Evolutionary conservation across 2,329 filamentous ascomycete genomes (phyloP), one percentile per base, ranked within the genome.

Genomic region (Conoideocrella luteorostrata): DNA sequence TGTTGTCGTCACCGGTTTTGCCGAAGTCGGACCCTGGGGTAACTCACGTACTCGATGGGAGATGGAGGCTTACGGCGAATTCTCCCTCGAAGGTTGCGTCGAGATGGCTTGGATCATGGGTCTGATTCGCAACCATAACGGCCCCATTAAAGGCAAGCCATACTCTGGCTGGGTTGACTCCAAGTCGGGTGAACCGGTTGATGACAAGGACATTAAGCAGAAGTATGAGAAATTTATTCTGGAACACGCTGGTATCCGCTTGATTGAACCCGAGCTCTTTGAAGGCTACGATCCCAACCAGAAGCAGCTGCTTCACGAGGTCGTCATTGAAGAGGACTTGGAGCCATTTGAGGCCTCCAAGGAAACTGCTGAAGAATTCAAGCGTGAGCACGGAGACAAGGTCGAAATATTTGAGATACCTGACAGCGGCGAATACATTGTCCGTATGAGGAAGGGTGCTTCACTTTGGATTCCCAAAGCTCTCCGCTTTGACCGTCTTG

Each of bases 101-200:
- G 93, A 98, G 69, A 98, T 98, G 93, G 90, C 93, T 24, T 98
- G 93, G 93, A 88, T 98, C 66, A 98, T 97, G 91, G 93, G 93
- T 60, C 81, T 97, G 47, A 97, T 98, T 73, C 96, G 91, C 77
- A 95, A 98, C 67, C 88, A 95, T 74, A 97, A 97, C 56, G 93
- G 93, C 15, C 83, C 84, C 24, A 80, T 98, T 64, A 98, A 98
- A 74, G 93, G 93, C 63, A 86, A 95, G 71, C 86, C 86, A 52
- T 97, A 98, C 71, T 88, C 91, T 53, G 93, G 93, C 55, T 98
- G 88, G 89, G 88, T 98, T 47, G 93, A 98, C 60, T 77, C 82
- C 62, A 97, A 97, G 78, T 84, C 88, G 43, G 88, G 88, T 34
- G 91, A 97, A 47, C 93, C 93, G 7, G 89, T 98, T 22, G 91